Conservation (phyloP, 768 basidiomycete genomes). For the Boletus speciosus region DNA sequence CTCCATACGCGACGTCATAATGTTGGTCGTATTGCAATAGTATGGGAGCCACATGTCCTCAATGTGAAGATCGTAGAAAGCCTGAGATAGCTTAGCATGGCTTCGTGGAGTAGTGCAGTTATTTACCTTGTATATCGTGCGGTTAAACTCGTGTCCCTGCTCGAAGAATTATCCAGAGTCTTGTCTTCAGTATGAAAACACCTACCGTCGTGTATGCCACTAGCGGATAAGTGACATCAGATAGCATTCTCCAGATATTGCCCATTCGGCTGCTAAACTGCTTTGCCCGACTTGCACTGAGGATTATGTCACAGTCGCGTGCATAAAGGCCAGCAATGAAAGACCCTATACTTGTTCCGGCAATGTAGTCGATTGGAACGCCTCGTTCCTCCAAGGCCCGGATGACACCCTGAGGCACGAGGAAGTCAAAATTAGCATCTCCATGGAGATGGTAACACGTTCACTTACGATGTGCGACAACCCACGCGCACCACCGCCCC, state of each 20-base stretch:
- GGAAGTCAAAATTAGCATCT: conserved; percentile 2
- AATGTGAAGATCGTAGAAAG: conserved; percentile 91
- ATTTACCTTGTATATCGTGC: conserved; percentile 83
- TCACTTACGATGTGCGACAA: conserved; percentile 60
- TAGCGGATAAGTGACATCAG: conserved; percentile 81
- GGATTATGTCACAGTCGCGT: conserved; percentile 87
- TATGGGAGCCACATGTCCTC: conserved; percentile 99
- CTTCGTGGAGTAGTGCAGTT: neutral
- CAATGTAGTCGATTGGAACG: conserved; percentile 92
- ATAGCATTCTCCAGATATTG: conserved; percentile 90
- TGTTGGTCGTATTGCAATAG: conserved; percentile 98
- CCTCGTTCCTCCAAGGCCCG: conserved; percentile 88
- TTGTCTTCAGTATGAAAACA: conserved; percentile 1
- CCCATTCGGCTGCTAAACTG: conserved; percentile 91
- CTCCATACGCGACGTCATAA: conserved; percentile 94
- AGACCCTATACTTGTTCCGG: conserved; percentile 90
- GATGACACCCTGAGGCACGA: conserved; percentile 69
- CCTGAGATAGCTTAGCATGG: conserved; percentile 37
- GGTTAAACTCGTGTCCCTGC: conserved; percentile 92
- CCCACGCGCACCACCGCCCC: conserved; percentile 97
- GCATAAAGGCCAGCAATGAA: conserved; percentile 95
- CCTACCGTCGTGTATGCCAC: conserved; percentile 73
- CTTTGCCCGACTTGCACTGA: conserved; percentile 80
- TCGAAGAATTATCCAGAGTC: conserved; percentile 3
- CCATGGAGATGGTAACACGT: conserved; percentile 15